phyloP scores from a whole-genome alignment of 306 rosid species.

The Urtica urens region DNA sequence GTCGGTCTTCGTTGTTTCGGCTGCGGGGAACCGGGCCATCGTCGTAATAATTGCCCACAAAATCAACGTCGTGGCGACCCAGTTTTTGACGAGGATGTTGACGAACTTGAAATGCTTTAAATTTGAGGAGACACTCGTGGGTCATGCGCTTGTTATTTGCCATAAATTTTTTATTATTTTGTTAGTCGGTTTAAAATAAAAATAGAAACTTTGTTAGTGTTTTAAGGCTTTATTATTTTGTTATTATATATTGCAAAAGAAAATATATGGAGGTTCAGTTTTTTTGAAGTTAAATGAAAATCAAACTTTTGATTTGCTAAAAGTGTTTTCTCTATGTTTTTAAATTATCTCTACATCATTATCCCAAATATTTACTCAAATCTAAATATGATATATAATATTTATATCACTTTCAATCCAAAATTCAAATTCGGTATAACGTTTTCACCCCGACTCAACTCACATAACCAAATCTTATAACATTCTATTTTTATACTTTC shows the following conservation, averaged over 20 bases:
- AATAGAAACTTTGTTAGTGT: neutral
- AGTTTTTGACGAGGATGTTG: neutral
- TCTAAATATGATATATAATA: no score
- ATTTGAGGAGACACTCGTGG: no score
- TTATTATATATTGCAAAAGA: no score
- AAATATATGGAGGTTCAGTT: neutral
- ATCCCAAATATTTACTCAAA: no score
- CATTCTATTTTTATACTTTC: no score
- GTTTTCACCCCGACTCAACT: no score
- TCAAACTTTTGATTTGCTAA: neutral
- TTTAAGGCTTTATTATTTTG: neutral
- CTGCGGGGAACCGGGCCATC: no score
- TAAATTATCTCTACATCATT: neutral
- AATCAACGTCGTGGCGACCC: neutral
- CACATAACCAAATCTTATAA: no score
- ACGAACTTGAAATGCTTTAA: neutral
- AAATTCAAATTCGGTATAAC: no score
- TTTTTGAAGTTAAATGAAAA: neutral
- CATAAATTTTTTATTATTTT: neutral
- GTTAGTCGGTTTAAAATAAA: neutral
- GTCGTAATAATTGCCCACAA: neutral
- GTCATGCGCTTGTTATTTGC: neutral
- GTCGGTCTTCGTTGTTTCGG: neutral
- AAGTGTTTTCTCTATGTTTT: neutral
- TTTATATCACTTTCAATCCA: no score